These are phyloP conservation scores for Trametes pubescens DNA, from an alignment of 1,284 basidiomycete genomes.

Conservation along the genomic window DNA sequence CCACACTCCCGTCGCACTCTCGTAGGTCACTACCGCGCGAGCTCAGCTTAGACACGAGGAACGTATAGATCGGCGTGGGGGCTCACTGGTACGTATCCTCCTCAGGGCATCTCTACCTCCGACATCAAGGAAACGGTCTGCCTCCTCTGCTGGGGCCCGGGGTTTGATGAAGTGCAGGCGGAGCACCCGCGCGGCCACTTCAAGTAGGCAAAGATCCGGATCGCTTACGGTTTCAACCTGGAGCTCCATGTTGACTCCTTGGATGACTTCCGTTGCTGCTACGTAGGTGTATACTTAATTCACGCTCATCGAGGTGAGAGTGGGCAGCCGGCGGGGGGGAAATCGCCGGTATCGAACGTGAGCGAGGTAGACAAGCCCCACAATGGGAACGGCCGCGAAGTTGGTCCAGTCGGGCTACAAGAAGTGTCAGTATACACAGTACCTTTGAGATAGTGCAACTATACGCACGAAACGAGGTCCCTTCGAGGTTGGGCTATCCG, in stretches of 20 bases:
- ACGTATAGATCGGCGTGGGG: background rate
- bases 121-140: too few species aligned
- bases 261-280: too few species aligned
- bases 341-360: constrained; percentile 8
- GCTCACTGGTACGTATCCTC: background rate
- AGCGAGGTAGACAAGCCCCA: background rate
- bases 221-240: background rate
- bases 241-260: background rate
- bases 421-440: too few species aligned
- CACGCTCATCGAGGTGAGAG: constrained; percentile 3
- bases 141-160: too few species aligned
- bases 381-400: background rate
- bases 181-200: background rate
- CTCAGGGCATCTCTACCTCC: background rate
- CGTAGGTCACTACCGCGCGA: background rate
- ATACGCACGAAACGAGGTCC: too few species aligned
- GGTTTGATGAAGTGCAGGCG: background rate
- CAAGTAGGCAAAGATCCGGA: background rate
- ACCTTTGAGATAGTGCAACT: too few species aligned
- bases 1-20: too few species aligned
- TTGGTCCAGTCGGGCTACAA: too few species aligned
- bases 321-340: constrained; percentile 4
- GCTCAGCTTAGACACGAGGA: background rate
- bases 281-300: background rate
- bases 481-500: too few species aligned